Percentiles rank a stretch among this genome's conserved stretches.
phyloP scores from a whole-genome alignment of 1,139 yeast species.

The Yamadazyma buinensis region DNA sequence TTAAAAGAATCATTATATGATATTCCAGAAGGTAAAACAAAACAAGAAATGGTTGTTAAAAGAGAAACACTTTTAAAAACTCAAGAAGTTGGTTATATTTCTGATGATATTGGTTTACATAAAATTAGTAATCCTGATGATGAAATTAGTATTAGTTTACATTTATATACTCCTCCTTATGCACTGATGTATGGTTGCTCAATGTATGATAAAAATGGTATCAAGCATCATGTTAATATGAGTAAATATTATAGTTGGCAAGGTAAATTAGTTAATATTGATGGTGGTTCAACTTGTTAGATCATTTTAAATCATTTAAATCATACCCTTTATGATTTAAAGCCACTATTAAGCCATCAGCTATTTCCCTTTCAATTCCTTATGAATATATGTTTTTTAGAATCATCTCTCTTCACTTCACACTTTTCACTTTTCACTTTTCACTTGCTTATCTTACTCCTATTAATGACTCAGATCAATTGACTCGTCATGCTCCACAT shows the following conservation, averaged over 20 bases:
- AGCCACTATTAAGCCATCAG: not conserved
- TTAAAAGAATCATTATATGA: slow-evolving; percentile 58
- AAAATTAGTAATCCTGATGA: slow-evolving; percentile 52
- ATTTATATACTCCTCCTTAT: slow-evolving; percentile 76
- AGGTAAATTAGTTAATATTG: slow-evolving; percentile 39
- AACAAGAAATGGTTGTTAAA: slow-evolving; percentile 21
- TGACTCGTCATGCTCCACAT: too few relatives aligned
- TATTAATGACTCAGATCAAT: too few relatives aligned
- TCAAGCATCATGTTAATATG: slow-evolving; percentile 56
- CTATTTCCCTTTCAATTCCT: too few relatives aligned
- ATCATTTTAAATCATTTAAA: too few relatives aligned
- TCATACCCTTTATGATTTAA: too few relatives aligned
- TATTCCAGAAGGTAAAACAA: slow-evolving; percentile 35
- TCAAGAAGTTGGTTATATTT: slow-evolving; percentile 62
- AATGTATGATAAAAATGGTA: slow-evolving; percentile 50
- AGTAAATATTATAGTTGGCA: slow-evolving; percentile 61
- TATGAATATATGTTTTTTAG: too few relatives aligned
- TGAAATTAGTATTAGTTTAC: slow-evolving; percentile 62
- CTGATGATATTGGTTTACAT: slow-evolving; percentile 66
- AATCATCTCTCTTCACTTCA: too few relatives aligned
- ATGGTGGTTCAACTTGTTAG: slow-evolving; percentile 31
- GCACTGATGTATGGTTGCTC: slow-evolving; percentile 67
- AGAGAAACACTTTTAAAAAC: slow-evolving; percentile 33
- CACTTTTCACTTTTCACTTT: too few relatives aligned
- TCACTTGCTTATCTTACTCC: too few relatives aligned